These are phyloP conservation scores for Lantana camara DNA, from an alignment of 257 asterid genomes.

Conservation along the genomic window DNA sequence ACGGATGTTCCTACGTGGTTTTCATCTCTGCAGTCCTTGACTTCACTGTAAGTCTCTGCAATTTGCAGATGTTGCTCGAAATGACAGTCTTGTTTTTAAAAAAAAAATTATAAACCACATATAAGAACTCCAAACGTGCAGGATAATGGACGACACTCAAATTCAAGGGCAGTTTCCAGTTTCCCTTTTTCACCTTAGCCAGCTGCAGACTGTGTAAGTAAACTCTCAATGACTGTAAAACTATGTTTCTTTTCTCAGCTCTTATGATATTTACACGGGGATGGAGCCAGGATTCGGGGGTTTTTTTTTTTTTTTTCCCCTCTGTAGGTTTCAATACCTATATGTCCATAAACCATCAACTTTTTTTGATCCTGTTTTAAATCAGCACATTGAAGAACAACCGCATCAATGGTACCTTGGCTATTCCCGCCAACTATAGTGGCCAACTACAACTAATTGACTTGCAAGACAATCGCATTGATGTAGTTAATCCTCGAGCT, in stretches of 20 bases:
- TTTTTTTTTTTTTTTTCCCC: too few relatives aligned
- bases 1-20: conserved; percentile 62
- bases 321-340: conserved; percentile 18
- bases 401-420: conserved; percentile 50
- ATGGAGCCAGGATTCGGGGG: too few relatives aligned
- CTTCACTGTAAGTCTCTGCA: conserved; percentile 54
- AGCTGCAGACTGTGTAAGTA: conserved; percentile 79
- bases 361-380: neutral
- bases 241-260: conserved; percentile 16
- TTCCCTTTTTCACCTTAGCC: conserved; percentile 52
- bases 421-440: conserved; percentile 41
- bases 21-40: conserved; percentile 54
- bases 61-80: neutral
- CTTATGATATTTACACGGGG: too few relatives aligned
- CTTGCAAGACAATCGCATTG: conserved; percentile 46
- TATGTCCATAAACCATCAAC: neutral
- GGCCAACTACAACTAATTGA: conserved; percentile 50
- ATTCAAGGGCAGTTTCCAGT: conserved; percentile 60
- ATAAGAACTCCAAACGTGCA: conserved; percentile 31
- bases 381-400: conserved; percentile 64
- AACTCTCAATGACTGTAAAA: neutral
- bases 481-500: conserved; percentile 36
- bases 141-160: conserved; percentile 61
- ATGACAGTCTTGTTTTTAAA: neutral
- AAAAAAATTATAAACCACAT: neutral